Base-by-base conservation (phyloP, 257 asterid species). In the Buddleja alternifolia region DNA sequence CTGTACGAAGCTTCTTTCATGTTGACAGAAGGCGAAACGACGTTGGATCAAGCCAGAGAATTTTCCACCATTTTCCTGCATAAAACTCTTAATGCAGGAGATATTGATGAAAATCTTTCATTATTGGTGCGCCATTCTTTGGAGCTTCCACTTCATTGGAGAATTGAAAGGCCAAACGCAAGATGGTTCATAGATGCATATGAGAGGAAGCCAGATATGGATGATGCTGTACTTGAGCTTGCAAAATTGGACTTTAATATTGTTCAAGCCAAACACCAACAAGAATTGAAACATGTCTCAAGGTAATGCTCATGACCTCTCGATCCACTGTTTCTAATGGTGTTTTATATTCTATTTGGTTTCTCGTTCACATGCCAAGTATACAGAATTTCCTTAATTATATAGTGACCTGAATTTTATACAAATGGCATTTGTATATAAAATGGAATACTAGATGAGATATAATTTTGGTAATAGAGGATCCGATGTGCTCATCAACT, bases 101-200 rank as follows among this genome's bases (percentile, higher is more conserved):
- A 8, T 1, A 23, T 11, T 36, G 74, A 73, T 20, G 62, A 55
- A 20, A 55, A 32, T 61, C 29, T 48, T 45, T 54, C 46, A n/a
- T 34, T 34, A 14, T 19, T 69, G 61, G 77, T 73, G 46, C 19
- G 21, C 0, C 77, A 54, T 56, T 64, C 82, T 4, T 42, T 73
- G 65, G 82, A 70, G 47, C 67, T 77, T 37, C 78, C 82, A 47
- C 20, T 73, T n/a, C 77, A 80, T 51, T 77, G 82, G 80, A 73
- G 73, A 42, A 39, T 70, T 29, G 56, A 32, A 40, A 66, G 80
- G 71, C 58, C 69, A 44, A 75, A 73, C 8, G 40, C 76, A 14
- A 67, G 74, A 9, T 71, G 80, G 76, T 74, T 58, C 60, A 74
- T 81, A 53, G 32, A 67, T 16, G 62, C 54, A 4, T 81, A 81